Percentiles rank a stretch among this genome's conserved stretches.
These are phyloP conservation scores for Parasarocladium wereldwijsianum DNA, from an alignment of 2,329 filamentous ascomycete genomes.

Conservation along the genomic window DNA sequence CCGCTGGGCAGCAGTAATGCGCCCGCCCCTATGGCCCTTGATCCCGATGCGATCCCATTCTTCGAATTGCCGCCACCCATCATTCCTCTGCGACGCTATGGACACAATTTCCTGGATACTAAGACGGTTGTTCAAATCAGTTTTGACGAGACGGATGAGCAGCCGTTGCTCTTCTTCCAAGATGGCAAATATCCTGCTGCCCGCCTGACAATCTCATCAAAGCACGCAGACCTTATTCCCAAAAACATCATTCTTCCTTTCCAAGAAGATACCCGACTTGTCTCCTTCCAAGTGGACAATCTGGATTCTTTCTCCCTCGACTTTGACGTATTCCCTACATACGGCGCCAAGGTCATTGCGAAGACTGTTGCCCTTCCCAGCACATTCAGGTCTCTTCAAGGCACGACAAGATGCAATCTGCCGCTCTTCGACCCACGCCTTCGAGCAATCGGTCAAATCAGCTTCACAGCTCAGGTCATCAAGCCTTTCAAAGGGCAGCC, in stretches of 20 bases:
- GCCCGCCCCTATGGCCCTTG: slow-evolving; percentile 50
- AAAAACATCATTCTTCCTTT: slow-evolving; percentile 92
- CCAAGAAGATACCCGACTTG: slow-evolving; percentile 84
- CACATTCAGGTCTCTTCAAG: slow-evolving; percentile 62
- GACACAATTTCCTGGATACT: slow-evolving; percentile 95
- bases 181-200: slow-evolving; percentile 93
- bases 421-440: slow-evolving; percentile 87
- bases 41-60: slow-evolving; percentile 79
- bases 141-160: slow-evolving; percentile 65
- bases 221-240: slow-evolving; percentile 88
- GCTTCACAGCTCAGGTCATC: slow-evolving; percentile 89
- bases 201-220: slow-evolving; percentile 89
- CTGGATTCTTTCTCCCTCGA: slow-evolving; percentile 87
- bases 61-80: slow-evolving; percentile 90
- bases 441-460: slow-evolving; percentile 83
- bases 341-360: slow-evolving; percentile 93
- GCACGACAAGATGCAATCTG: slow-evolving; percentile 67
- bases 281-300: slow-evolving; percentile 93
- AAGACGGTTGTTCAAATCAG: slow-evolving; percentile 91
- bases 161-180: slow-evolving; percentile 87
- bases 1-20: slow-evolving; percentile 32
- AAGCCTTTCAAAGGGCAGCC: slow-evolving; percentile 89
- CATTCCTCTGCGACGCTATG: slow-evolving; percentile 84
- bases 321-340: slow-evolving; percentile 94
- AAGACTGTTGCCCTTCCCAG: slow-evolving; percentile 85